Percentiles rank a stretch among this genome's conserved stretches.
phyloP scores from a whole-genome alignment of 2,329 filamentous ascomycete genomes.

The Alternaria triticimaculans region DNA sequence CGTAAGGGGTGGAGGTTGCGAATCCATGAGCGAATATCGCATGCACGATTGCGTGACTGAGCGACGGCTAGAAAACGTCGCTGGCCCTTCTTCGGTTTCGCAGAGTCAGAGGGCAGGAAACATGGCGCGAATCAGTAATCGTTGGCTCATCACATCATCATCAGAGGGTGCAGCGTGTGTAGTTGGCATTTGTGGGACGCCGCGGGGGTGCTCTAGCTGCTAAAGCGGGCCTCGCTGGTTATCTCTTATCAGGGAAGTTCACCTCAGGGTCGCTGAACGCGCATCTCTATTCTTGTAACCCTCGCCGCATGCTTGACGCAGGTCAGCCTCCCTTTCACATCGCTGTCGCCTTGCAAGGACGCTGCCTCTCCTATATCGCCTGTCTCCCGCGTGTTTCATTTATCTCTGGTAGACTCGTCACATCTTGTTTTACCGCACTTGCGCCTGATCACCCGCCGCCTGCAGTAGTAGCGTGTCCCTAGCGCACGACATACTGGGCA shows the following conservation, averaged over 20 bases:
- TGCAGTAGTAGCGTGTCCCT: constrained; percentile 30
- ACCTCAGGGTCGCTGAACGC: not conserved
- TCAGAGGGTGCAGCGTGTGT: constrained; percentile 12
- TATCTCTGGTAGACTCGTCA: not conserved
- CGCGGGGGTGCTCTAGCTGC: constrained; percentile 2
- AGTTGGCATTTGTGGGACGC: constrained; percentile 8
- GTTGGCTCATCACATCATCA: constrained; percentile 23
- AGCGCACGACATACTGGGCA: constrained; percentile 28
- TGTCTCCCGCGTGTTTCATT: not conserved
- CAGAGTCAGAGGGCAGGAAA: not conserved
- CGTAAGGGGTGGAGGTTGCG: not conserved
- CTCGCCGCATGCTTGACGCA: not conserved
- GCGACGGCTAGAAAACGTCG: not conserved
- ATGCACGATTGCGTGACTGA: constrained; percentile 9
- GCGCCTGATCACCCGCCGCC: constrained; percentile 26
- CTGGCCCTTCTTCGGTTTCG: constrained; percentile 8
- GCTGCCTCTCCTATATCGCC: not conserved
- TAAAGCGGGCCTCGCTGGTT: constrained; percentile 1
- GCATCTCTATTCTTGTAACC: not conserved
- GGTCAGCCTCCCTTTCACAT: not conserved
- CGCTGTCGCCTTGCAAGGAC: not conserved
- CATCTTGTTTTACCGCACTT: constrained; percentile 18
- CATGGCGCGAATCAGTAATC: constrained; percentile 6
- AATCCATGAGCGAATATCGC: not conserved
- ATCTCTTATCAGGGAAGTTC: not conserved